Base-by-base conservation (phyloP, 768 basidiomycete genomes). In the Dioszegia crocea region DNA sequence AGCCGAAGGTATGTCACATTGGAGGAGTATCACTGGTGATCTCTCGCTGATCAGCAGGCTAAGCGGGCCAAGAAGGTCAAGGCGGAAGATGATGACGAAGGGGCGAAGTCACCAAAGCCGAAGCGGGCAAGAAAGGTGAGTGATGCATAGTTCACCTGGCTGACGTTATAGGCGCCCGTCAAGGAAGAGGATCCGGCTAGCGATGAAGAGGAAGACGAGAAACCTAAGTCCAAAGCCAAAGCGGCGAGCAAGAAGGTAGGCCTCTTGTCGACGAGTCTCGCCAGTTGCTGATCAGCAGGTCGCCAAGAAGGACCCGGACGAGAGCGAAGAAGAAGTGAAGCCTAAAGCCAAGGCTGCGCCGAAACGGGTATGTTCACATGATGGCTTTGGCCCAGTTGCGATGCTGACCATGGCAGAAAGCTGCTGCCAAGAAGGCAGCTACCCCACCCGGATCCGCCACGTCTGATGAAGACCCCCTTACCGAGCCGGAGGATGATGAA, bases 131-230 rank as follows among this genome's bases (percentile, higher is more conserved):
- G 44, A 3, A 62, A 57, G 56, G 62, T 57, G 48, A 41, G 36
- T 43, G 21, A 21, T 43, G 8, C 41, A 59, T 52, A 38, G 48
- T 26, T 2, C 46, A 56, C 5, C 57, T 50, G 23, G 65, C 64
- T 29, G 68, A 64, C 29, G 65, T 8, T 78, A 8, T 81, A 81
- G 68, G 73, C 82, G 2, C 63, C 76, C 17, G 76, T 80, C 33
- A 84, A 83, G 65, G 79, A 76, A 53, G 51, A 53, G 29, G 5
- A 27, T 2, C 2, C 21, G 17, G 44, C 41, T 5, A 51, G 30
- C 14, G 58, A 47, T 3, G 48, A 43, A 26, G 57, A 59, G 11
- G 56, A 57, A 23, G 47, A 58, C 14, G 46, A 47, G 17, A 38
- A 49, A 19, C 6, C 33, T 33, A 26, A 41, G 44, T 16, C 44